Evolutionary conservation across 495 filamentous ascomycete species (phyloP), one percentile per base, ranked within the genome.

Genomic region (Lophiotrema nucula): DNA sequence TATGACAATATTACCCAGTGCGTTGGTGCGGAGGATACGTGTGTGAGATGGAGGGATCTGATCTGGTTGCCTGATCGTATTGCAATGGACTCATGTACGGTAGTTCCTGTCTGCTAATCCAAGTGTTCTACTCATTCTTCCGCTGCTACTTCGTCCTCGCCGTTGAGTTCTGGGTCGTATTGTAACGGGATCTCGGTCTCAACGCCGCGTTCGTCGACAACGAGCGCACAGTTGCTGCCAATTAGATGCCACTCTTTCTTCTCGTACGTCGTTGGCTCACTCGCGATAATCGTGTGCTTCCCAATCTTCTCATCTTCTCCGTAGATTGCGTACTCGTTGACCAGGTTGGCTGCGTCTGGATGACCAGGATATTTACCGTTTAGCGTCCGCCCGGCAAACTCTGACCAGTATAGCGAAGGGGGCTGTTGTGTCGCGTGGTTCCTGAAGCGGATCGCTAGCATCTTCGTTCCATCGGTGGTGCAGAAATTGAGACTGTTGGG

Each of bases 251-350:
- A 80, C 42, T 81, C 76, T 31, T 67, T 64, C 33, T 67, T 50
- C 24, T 76, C 69, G 54, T 77, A 77, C 28, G 78, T 80, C 5
- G 69, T 74, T 19, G 77, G 78, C 65, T 81, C 77, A 53, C 76
- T 77, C 15, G 76, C 76, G 28, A 81, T 66, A 60, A 81, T 80
- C 5, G 76, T 67, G 62, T 81, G 78, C 27, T 64, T 70, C 4
- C 76, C 76, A 65, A 76, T 74, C 18, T 65, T 65, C 25, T 69
- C 71, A 23, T 69, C 67, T 13, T 50, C 48, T 28, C 50, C 61
- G 35, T 61, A 69, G 10, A 53, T 66, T 18, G 58, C 72, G 47
- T 53, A 27, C 39, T 58, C 60, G 48, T 70, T 69, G 3, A 60
- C 56, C 18, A 65, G 60, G 22, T 73, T 65, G 10, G 46, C 50